Conservation (phyloP, 106 monocot genomes). For the Vanilla planifolia region DNA sequence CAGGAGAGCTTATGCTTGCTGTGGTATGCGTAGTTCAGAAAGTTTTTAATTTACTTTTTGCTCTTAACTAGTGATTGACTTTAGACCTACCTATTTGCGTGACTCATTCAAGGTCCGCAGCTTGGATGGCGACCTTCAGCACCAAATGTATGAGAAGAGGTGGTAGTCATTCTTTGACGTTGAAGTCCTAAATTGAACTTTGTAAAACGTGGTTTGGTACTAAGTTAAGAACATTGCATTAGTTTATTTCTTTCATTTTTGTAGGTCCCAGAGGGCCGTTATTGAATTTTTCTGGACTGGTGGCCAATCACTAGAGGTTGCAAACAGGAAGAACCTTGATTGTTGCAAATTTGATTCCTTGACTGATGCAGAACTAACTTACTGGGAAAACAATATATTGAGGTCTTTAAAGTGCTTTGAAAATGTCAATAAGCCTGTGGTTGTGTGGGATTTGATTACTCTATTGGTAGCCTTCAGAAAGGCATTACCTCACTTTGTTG, state of each 20-base stretch:
- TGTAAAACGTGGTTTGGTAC: background rate
- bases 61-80: no score
- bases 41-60: background rate
- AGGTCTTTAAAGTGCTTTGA: slow-evolving; percentile 47
- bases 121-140: slow-evolving; percentile 53
- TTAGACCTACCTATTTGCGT: background rate
- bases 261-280: slow-evolving; percentile 79
- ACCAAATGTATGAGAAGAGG: slow-evolving; percentile 87
- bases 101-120: slow-evolving; percentile 50
- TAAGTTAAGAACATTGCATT: background rate
- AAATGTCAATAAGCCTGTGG: slow-evolving; percentile 31
- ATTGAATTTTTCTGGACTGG: slow-evolving; percentile 64
- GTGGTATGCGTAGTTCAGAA: slow-evolving; percentile 31
- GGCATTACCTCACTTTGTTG: slow-evolving; percentile 30
- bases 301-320: slow-evolving; percentile 22
- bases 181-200: background rate
- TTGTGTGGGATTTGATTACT: slow-evolving; percentile 55
- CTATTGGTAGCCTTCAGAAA: slow-evolving; percentile 36
- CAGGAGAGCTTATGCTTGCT: slow-evolving; percentile 67
- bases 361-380: slow-evolving; percentile 27
- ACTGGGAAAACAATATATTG: slow-evolving; percentile 61
- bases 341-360: slow-evolving; percentile 7
- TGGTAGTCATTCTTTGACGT: slow-evolving; percentile 10
- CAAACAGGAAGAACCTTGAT: slow-evolving; percentile 17
- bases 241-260: slow-evolving; percentile 2